phyloP scores from a whole-genome alignment of 805 yeast genomes.

The Barnettozyma salicaria region DNA sequence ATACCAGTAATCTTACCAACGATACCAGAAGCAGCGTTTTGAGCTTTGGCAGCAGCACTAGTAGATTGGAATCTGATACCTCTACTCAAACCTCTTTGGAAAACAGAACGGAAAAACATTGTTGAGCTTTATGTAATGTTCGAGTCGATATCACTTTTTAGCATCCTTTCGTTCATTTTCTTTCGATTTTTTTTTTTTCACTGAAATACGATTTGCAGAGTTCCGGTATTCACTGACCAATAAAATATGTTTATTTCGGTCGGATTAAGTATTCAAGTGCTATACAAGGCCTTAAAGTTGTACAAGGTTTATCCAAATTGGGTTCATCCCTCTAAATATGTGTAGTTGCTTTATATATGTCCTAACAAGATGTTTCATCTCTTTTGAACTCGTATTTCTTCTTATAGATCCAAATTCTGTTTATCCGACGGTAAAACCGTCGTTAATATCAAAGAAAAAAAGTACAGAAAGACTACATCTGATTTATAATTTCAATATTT shows the following conservation, averaged over 20 bases:
- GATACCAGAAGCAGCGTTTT: conserved; percentile 31
- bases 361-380: too few relatives aligned
- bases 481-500: too few relatives aligned
- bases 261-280: background rate
- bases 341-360: too few relatives aligned
- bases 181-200: conserved; percentile 2
- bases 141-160: background rate
- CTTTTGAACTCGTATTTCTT: too few relatives aligned
- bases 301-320: too few relatives aligned
- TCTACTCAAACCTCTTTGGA: conserved; percentile 20
- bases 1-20: conserved; percentile 33
- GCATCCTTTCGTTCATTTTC: conserved; percentile 1
- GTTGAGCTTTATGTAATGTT: background rate
- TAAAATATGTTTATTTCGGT: background rate
- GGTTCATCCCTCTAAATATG: too few relatives aligned
- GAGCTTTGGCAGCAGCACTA: conserved; percentile 29
- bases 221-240: conserved; percentile 5
- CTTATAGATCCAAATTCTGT: too few relatives aligned
- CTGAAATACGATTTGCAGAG: background rate
- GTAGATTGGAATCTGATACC: conserved; percentile 33
- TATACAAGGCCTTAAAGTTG: background rate
- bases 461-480: too few relatives aligned
- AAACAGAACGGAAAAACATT: conserved; percentile 22
- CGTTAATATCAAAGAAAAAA: too few relatives aligned
- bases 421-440: too few relatives aligned